Evolutionary conservation across 352 stramenopile genomes (phyloP).

Genomic region (Blastocystis sp.): DNA sequence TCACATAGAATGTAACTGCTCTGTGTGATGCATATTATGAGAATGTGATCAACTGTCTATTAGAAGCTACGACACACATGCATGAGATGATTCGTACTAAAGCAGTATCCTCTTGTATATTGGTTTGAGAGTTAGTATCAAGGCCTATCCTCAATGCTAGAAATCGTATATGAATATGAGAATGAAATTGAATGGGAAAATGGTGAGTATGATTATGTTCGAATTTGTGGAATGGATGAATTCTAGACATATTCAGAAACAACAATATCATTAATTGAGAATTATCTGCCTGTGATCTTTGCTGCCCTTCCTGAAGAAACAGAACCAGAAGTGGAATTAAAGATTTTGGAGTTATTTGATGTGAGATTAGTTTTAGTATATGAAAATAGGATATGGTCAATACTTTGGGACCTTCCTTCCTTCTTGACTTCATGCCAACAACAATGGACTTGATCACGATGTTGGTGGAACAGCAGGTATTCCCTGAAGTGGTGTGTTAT

Average conservation of each 20-base stretch:
- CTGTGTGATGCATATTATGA: constrained; percentile 41
- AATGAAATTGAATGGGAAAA: constrained; percentile 44
- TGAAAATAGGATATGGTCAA: constrained; percentile 12
- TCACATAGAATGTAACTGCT: not conserved
- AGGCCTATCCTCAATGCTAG: not conserved
- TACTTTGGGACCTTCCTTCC: constrained; percentile 4
- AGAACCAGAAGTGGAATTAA: not conserved
- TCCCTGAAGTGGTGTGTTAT: not conserved
- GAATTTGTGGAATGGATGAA: not conserved
- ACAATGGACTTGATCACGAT: not conserved
- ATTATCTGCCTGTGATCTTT: constrained; percentile 11
- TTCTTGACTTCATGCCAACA: not conserved
- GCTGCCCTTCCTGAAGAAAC: not conserved
- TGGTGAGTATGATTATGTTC: constrained; percentile 30
- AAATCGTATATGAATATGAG: constrained; percentile 16
- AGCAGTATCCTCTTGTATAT: not conserved
- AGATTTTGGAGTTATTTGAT: constrained; percentile 7
- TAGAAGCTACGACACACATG: constrained; percentile 37
- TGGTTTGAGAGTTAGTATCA: too few species aligned
- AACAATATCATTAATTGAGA: constrained; percentile 4
- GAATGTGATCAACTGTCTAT: constrained; percentile 44
- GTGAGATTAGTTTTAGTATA: not conserved
- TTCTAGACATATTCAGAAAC: constrained; percentile 40
- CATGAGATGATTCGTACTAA: constrained; percentile 27
- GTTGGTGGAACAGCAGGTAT: not conserved